phyloP scores from a whole-genome alignment of 1,284 basidiomycete species.

The Fomitopsis betulina region DNA sequence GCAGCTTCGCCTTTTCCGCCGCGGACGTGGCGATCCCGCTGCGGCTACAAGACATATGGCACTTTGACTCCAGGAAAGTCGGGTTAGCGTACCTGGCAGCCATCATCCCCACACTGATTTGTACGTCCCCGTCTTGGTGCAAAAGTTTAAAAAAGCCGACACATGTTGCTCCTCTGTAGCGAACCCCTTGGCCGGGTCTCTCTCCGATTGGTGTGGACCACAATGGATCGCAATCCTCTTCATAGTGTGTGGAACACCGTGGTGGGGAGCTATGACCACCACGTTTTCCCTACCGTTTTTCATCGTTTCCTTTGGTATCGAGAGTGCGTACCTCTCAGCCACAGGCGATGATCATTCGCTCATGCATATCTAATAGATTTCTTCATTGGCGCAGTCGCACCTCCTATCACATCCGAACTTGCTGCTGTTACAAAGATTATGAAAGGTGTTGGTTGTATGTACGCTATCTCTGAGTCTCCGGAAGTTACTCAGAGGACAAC shows the following conservation, averaged over 20 bases:
- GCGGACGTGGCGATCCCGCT: conserved; percentile 46
- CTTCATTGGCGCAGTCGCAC: conserved; percentile 46
- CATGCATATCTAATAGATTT: conserved; percentile 34
- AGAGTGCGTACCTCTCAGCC: conserved; percentile 37
- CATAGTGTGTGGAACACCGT: conserved; percentile 56
- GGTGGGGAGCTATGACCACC: conserved; percentile 58
- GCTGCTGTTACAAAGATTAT: conserved; percentile 46
- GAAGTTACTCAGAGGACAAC: not conserved
- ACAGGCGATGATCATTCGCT: too few species aligned
- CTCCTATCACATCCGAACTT: conserved; percentile 55
- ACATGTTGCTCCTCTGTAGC: not conserved
- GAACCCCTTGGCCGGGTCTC: conserved; percentile 47
- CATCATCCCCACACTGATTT: conserved; percentile 60
- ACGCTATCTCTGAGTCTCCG: not conserved
- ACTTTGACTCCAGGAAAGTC: conserved; percentile 52
- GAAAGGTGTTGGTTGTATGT: conserved; percentile 58
- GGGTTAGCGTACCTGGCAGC: conserved; percentile 70
- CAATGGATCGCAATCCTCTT: conserved; percentile 50
- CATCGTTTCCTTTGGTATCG: conserved; percentile 50
- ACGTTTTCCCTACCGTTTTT: conserved; percentile 52
- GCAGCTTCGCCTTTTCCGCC: not conserved
- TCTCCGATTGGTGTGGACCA: conserved; percentile 57
- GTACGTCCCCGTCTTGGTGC: conserved; percentile 28
- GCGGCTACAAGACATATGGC: conserved; percentile 57
- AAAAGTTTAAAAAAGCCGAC: not conserved